These are phyloP conservation scores for Chlorella sp. DNA, from an alignment of 139 green algal species.

Conservation along the genomic window DNA sequence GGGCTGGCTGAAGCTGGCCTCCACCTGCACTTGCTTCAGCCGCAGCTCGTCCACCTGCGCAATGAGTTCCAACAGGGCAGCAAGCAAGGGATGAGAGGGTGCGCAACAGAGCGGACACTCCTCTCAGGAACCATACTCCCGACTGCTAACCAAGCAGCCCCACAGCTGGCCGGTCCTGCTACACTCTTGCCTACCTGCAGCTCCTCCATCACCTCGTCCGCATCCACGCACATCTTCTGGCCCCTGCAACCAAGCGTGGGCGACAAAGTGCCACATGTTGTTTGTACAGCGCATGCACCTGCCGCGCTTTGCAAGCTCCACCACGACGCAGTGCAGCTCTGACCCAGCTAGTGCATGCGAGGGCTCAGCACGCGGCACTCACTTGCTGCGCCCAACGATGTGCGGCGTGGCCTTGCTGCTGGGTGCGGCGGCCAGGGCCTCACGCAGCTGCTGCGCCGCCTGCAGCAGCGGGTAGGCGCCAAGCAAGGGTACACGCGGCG, in stretches of 20 bases:
- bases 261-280: not conserved
- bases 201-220: slow-evolving; percentile 77
- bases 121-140: no score
- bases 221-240: slow-evolving; percentile 80
- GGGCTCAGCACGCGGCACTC: not conserved
- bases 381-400: slow-evolving; percentile 62
- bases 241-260: slow-evolving; percentile 59
- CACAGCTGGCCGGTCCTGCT: no score
- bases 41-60: slow-evolving; percentile 40
- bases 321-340: not conserved
- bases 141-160: no score
- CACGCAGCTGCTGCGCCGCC: slow-evolving; percentile 23
- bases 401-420: slow-evolving; percentile 4
- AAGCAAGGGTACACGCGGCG: no score
- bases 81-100: no score
- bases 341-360: not conserved
- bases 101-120: no score
- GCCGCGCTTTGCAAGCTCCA: not conserved
- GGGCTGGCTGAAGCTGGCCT: slow-evolving; percentile 90
- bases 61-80: no score
- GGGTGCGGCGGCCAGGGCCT: slow-evolving; percentile 20
- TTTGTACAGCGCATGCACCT: not conserved
- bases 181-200: slow-evolving; percentile 31
- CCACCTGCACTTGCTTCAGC: slow-evolving; percentile 77
- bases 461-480: no score